A percentile compares a stretch with the other conserved stretches of the same genome.
Evolutionary conservation across 2,329 filamentous ascomycete species (phyloP).

Genomic region (Colletotrichum sp.): DNA sequence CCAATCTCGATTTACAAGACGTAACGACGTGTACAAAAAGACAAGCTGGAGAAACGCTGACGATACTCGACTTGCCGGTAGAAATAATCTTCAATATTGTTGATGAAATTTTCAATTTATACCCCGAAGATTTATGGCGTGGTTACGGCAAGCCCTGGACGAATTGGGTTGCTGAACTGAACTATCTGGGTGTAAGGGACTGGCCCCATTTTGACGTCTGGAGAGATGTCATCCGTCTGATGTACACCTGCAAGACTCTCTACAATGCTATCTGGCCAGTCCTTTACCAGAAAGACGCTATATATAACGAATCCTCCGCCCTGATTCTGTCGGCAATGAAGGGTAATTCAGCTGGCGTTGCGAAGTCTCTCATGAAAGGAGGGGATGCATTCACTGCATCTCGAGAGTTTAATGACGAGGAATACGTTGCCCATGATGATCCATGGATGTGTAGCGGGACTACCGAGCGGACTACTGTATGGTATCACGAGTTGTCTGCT

Average conservation of each 20-base stretch:
- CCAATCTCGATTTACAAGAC: too few species aligned
- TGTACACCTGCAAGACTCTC: background rate
- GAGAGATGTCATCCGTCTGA: background rate
- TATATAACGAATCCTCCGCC: background rate
- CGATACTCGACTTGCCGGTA: background rate
- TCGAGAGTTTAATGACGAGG: background rate
- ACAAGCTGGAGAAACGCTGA: too few species aligned
- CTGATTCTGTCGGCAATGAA: background rate
- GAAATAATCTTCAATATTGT: background rate
- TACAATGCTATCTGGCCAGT: background rate
- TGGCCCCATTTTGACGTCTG: background rate
- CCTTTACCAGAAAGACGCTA: background rate
- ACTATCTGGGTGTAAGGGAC: too few species aligned
- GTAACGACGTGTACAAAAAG: too few species aligned
- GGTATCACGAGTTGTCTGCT: background rate
- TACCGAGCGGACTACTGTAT: background rate
- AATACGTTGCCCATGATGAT: too few species aligned
- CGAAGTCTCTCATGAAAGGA: background rate
- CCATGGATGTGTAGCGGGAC: too few species aligned
- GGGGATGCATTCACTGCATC: fast-evolving
- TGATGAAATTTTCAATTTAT: background rate
- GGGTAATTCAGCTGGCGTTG: background rate
- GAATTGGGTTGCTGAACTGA: too few species aligned
- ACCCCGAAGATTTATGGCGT: background rate
- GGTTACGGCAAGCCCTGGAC: background rate